Percentiles rank a stretch among this genome's conserved stretches.
Conservation (phyloP, 2,329 filamentous ascomycete genomes). For the Pyrenophora graminea region DNA sequence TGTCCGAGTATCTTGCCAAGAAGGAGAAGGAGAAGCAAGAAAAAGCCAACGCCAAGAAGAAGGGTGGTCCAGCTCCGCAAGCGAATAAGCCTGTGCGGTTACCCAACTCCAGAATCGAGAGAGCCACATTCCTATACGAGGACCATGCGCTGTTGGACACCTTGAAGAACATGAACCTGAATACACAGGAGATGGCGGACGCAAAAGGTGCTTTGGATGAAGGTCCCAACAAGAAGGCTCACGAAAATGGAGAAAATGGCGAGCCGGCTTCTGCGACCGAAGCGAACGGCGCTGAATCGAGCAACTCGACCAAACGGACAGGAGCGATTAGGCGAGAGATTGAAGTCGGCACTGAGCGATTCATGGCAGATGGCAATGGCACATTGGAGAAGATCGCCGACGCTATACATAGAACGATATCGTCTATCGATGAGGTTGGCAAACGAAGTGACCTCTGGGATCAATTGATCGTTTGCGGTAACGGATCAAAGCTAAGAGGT, state of each 20-base stretch:
- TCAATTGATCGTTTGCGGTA: conserved; percentile 86
- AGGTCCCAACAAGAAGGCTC: conserved; percentile 47
- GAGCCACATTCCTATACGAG: conserved; percentile 74
- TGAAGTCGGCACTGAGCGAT: conserved; percentile 77
- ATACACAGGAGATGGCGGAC: conserved; percentile 53
- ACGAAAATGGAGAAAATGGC: conserved; percentile 40
- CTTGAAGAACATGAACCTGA: conserved; percentile 56
- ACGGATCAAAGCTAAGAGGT: conserved; percentile 72
- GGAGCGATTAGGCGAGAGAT: conserved; percentile 62
- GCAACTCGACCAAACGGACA: conserved; percentile 19
- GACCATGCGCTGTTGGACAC: conserved; percentile 63
- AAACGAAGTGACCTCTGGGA: conserved; percentile 91
- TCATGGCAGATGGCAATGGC: conserved; percentile 63
- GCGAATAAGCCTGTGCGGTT: conserved; percentile 63
- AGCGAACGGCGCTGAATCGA: conserved; percentile 32
- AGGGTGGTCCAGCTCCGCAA: conserved; percentile 62
- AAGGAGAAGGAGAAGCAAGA: conserved; percentile 80
- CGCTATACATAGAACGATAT: conserved; percentile 80
- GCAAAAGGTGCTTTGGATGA: conserved; percentile 59
- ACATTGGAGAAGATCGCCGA: conserved; percentile 84
- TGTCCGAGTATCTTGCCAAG: conserved; percentile 79
- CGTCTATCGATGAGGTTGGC: conserved; percentile 79
- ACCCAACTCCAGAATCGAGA: conserved; percentile 72
- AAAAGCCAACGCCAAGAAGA: conserved; percentile 64
- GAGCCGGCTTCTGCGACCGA: conserved; percentile 32